Evolutionary conservation across 352 stramenopile species (phyloP), one percentile per base, ranked within the genome.

Genomic region (Thalassiosira delicatula): DNA sequence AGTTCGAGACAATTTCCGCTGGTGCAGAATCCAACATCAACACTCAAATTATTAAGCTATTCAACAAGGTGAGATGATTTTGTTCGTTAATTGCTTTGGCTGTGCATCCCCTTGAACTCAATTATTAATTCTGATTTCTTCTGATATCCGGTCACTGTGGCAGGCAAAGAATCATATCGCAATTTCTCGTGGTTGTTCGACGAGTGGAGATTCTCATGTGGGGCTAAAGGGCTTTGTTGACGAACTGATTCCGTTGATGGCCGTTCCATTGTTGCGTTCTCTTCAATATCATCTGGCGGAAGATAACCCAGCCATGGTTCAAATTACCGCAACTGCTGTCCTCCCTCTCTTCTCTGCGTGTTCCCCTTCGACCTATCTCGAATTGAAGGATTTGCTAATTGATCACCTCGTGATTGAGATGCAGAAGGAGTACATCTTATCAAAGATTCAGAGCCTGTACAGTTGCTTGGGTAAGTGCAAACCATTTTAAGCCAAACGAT

Each of bases 241-340:
- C 46, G 79, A 91, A 23, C 87, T 95, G 29, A 82, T 93, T 54
- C 61, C 85, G 40, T 70, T 90, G 69, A 95, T 95, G 89, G 73
- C 80, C 21, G 70, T 95, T 66, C 85, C 90, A 11, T 61, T 93
- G 17, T 73, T 93, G 42, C 89, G 92, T 65, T 78, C 70, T 32
- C 75, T 95, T 1, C 90, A 93, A 56, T 80, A 88, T 59, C 76
- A 88, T 61, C 44, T 95, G 9, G 76, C 78, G 54, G 62, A 49
- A 9, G 81, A 91, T 73, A 83, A 95, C 62, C 17, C 30, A 23
- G 66, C 71, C 21, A 75, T 82, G 54, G 85, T 92, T n/a, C 88
- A 91, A 70, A 33, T 95, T 0, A 94, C 90, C 79, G 87, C 89
- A 62, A 61, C 87, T 62, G 87, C 86, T 23, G 77, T 91, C 57